Evolutionary conservation across 495 filamentous ascomycete species (phyloP), one percentile per base, ranked within the genome.

Genomic region (Cercophora newfieldiana): DNA sequence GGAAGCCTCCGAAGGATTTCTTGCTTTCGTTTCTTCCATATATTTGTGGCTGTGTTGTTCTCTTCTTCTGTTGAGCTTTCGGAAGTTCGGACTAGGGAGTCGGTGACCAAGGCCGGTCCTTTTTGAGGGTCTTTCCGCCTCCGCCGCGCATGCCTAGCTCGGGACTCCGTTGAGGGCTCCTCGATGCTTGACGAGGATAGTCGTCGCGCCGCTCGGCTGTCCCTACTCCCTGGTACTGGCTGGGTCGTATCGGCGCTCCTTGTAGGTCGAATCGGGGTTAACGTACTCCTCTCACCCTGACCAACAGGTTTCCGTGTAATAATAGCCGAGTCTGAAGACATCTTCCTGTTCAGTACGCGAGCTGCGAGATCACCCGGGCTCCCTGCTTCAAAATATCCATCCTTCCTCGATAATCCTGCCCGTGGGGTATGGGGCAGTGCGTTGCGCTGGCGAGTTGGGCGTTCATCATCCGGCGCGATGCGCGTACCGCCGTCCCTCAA

Each of bases 1-100:
- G 92, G 91, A 0, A 98, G 79, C 57, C 89, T 88, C 66, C 90
- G 91, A 69, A 97, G 75, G 29, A 96, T 81, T 1, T 83, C 71
- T 8, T 71, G 76, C 61, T 82, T 83, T 58, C 75, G 78, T 48
- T 65, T 77, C 60, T 76, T 83, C 82, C 72, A 91, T 73, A 64
- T 83, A 72, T 59, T 83, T 78, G 80, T 77, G 1, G 63, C 67
- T 37, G 79, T 79, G 26, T 72, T 72, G 12, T 78, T 63, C 26
- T 71, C 71, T 10, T 72, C 73, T 22, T 74, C 74, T 3, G 55
- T 50, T 3, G 66, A 72, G 59, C 63, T 71, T 31, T 69, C 68
- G 2, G 73, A 60, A 12, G 55, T 29, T 3, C 67, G 66, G 19
- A 60, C 53, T 1, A 30, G 58, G 8, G 67, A 44, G 21, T 70